Percentiles rank a stretch among this genome's conserved stretches.
Evolutionary conservation across 1,284 basidiomycete genomes (phyloP).

Genomic region (Ceratorhiza oryzae-sativae): DNA sequence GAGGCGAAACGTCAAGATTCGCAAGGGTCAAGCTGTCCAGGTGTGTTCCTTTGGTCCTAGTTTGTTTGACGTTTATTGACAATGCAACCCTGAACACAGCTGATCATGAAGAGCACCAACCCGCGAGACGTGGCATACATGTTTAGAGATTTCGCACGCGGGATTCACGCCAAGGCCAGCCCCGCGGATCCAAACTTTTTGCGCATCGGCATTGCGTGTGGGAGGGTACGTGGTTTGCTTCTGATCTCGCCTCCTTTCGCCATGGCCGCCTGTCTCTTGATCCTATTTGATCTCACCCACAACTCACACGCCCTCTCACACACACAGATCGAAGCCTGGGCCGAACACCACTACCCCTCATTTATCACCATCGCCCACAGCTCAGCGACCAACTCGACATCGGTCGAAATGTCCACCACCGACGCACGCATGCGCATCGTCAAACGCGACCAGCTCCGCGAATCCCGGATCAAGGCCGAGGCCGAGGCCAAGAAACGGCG

Average conservation of each 20-base stretch:
- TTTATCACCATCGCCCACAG: constrained; percentile 66
- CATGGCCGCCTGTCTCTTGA: background rate
- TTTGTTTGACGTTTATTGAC: no score
- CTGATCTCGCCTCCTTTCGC: background rate
- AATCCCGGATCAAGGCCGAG: constrained; percentile 56
- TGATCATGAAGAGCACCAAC: constrained; percentile 91
- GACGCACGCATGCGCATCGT: constrained; percentile 67
- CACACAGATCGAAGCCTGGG: constrained; percentile 87
- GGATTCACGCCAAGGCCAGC: constrained; percentile 81
- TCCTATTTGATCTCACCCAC: constrained; percentile 6
- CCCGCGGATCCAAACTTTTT: constrained; percentile 90
- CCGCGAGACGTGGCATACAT: constrained; percentile 90
- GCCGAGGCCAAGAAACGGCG: constrained; percentile 51
- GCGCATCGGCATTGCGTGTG: constrained; percentile 78
- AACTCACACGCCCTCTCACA: background rate
- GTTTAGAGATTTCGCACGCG: constrained; percentile 82
- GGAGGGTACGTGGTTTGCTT: constrained; percentile 60
- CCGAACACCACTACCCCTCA: constrained; percentile 86
- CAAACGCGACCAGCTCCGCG: constrained; percentile 53
- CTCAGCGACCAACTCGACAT: constrained; percentile 48
- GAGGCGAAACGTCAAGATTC: constrained; percentile 92
- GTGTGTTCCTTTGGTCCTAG: constrained; percentile 60
- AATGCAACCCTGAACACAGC: no score
- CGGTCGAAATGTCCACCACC: constrained; percentile 54
- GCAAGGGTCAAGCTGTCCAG: constrained; percentile 86